Conservation (phyloP, 106 monocot genomes). For the Allium cepa region DNA sequence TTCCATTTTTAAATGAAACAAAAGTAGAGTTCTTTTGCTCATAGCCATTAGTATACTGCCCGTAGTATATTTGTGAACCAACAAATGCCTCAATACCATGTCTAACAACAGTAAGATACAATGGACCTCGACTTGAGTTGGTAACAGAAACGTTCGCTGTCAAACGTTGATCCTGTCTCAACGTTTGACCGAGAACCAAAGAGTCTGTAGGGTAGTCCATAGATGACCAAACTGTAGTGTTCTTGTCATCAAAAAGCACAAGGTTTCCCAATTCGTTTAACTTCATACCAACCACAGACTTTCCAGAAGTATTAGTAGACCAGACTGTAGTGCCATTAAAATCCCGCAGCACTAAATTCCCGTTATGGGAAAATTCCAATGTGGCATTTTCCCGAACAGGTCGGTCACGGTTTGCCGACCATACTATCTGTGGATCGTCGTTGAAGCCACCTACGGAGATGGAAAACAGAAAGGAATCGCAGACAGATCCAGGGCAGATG, state of each 20-base stretch:
- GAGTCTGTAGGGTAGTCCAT: conserved; percentile 48
- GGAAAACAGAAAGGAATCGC: conserved; percentile 32
- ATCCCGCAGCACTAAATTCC: conserved; percentile 45
- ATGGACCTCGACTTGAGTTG: conserved; percentile 8
- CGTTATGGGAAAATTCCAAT: conserved; percentile 27
- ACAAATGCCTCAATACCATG: conserved; percentile 13
- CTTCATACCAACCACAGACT: conserved; percentile 24
- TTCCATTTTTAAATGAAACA: conserved; percentile 15
- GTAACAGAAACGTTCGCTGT: conserved; percentile 14
- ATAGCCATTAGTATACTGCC: too few relatives aligned
- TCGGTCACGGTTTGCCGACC: conserved; percentile 47
- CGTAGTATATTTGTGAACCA: conserved; percentile 11
- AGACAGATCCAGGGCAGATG: conserved; percentile 17
- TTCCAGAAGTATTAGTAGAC: conserved; percentile 42
- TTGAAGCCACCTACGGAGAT: conserved; percentile 36
- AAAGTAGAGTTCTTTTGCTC: neutral
- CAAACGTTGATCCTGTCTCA: conserved; percentile 18
- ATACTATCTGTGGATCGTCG: conserved; percentile 29
- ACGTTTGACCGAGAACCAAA: conserved; percentile 30
- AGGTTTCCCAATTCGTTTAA: conserved; percentile 38
- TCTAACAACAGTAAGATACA: conserved; percentile 8
- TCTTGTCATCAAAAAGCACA: conserved; percentile 18
- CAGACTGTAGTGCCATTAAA: conserved; percentile 23
- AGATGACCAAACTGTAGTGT: conserved; percentile 35
- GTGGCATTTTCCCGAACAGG: conserved; percentile 42